Evolutionary conservation across 1,284 basidiomycete genomes (phyloP).

Genomic region (Waitea zeae): DNA sequence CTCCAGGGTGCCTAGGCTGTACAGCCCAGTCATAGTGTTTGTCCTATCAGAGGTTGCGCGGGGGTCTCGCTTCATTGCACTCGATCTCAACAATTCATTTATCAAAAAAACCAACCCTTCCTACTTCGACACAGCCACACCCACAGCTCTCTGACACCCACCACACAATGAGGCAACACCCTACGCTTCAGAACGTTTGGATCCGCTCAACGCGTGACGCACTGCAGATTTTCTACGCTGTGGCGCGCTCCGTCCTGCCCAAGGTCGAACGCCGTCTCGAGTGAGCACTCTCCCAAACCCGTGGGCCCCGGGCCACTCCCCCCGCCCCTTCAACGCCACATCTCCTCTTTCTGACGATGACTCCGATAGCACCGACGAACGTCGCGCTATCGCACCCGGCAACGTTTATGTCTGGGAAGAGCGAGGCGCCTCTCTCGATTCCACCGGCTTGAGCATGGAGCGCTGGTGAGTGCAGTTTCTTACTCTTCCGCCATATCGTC

Average conservation of each 20-base stretch:
- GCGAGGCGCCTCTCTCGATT: constrained; percentile 57
- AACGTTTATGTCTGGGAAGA: constrained; percentile 80
- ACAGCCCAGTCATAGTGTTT: no score
- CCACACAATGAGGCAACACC: constrained; percentile 56
- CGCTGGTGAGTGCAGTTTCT: constrained; percentile 34
- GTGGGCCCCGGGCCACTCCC: neutral
- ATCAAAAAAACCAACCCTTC: no score
- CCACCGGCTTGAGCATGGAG: constrained; percentile 66
- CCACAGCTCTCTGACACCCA: no score
- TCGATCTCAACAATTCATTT: no score
- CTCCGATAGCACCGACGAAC: no score
- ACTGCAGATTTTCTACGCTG: constrained; percentile 60
- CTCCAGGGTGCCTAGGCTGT: no score
- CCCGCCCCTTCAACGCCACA: constrained; percentile 8
- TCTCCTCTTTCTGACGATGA: no score
- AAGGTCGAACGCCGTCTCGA: constrained; percentile 66
- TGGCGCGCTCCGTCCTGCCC: constrained; percentile 45
- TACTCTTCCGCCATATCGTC: neutral
- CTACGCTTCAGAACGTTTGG: constrained; percentile 55
- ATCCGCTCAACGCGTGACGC: constrained; percentile 65
- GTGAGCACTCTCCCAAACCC: constrained; percentile 5
- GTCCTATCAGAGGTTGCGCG: no score
- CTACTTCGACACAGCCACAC: no score
- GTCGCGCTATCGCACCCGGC: constrained; percentile 42
- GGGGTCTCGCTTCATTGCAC: no score